Evolutionary conservation across 228 moss, liverwort and hornwort genomes (phyloP).

Genomic region (Sphagnum magellanicum): DNA sequence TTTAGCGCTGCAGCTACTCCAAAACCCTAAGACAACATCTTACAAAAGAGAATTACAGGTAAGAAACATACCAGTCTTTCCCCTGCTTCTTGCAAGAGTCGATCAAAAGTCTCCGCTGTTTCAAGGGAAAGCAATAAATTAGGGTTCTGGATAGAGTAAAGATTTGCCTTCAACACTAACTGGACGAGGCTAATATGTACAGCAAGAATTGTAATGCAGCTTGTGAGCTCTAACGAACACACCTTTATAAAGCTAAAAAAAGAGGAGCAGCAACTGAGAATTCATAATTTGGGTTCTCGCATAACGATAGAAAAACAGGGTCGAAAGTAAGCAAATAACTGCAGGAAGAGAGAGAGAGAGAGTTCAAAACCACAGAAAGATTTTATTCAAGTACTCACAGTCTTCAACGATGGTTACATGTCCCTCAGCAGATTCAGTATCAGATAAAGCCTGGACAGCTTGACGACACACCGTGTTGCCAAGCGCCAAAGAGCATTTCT

Average conservation of each 20-base stretch:
- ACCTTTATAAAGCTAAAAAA: no score
- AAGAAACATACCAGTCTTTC: slow-evolving; percentile 54
- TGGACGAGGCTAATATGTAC: no score
- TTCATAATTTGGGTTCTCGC: no score
- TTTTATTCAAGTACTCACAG: slow-evolving; percentile 7
- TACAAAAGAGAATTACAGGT: not conserved
- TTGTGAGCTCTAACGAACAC: no score
- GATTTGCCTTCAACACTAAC: no score
- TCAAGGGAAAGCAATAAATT: slow-evolving; percentile 6
- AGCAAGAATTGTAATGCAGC: no score
- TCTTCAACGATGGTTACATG: slow-evolving; percentile 18
- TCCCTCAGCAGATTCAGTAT: slow-evolving; percentile 16
- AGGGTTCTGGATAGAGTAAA: slow-evolving; percentile 4
- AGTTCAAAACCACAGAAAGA: not conserved
- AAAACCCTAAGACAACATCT: not conserved
- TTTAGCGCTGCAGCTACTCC: not conserved
- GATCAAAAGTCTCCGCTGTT: slow-evolving; percentile 69
- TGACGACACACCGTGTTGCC: no score
- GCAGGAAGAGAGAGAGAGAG: no score
- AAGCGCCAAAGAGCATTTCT: no score
- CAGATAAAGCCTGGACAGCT: no score
- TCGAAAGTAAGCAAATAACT: no score
- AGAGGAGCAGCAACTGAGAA: not conserved
- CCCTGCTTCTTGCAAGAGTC: slow-evolving; percentile 50
- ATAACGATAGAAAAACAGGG: no score